Evolutionary conservation across 2,329 filamentous ascomycete genomes (phyloP), one percentile per base, ranked within the genome.

Genomic region (Verticillium nubilum): DNA sequence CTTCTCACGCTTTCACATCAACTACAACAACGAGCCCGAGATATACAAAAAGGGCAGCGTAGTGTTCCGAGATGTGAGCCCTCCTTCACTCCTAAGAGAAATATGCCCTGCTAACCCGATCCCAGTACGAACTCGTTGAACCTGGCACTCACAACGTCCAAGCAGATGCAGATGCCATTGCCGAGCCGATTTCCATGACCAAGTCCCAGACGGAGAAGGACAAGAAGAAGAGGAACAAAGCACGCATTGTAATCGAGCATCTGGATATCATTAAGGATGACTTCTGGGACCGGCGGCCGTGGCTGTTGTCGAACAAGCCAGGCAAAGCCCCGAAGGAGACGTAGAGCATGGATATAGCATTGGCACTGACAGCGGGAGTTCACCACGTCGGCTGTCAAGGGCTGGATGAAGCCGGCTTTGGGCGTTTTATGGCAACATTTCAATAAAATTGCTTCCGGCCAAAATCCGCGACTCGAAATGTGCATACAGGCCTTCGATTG

Each of bases 11-110:
- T 98, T 97, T 73, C 85, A 87, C 2, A 93, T 98, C 71, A 99
- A 99, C 75, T 99, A 99, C 76, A 99, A 99, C 74, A 95, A 97
- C 66, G 95, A 99, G 73, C 86, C 86, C 0, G 92, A 96, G 63
- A 92, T 97, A 17, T 97, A 86, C 74, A 95, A 89, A 73, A 99
- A 98, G 72, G 95, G 95, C 4, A 98, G 91, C 65, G 89, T 97
- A 2, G 75, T 98, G 5, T 95, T 93, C 72, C 84, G 93, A 67
- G 90, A 95, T 71, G 89, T 90, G 75, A 69, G 84, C 73, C 19
- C 12, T n/a, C 42, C n/a, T 10, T 19, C 19, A n/a, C 9, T 7
- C 23, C 42, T 12, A n/a, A 10, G 7, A n/a, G 2, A 19, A 7
- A 27, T 5, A 28, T 23, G 52, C 13, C 28, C 3, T 57, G 56